Evolutionary conservation across 2,329 filamentous ascomycete genomes (phyloP), one percentile per base, ranked within the genome.

Genomic region (Colletotrichum tofieldiae): DNA sequence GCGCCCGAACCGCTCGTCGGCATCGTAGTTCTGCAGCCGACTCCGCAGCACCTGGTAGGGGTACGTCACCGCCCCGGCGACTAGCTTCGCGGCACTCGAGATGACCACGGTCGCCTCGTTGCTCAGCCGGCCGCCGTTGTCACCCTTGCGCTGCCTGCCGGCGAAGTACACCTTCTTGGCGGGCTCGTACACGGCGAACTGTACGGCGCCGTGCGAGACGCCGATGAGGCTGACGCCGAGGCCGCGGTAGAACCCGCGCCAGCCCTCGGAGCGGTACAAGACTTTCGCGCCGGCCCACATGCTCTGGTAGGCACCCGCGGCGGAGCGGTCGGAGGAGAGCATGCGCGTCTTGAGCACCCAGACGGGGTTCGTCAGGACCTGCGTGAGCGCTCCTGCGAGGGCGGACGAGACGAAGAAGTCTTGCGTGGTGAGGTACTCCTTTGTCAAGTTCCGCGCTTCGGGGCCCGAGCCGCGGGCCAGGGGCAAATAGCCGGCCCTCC

Each of bases 261-360:
- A 70, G 1, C 96, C 96, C 79, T 98, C 95, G 3, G 87, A 87
- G 23, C 82, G 83, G 77, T 92, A 88, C 26, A 99, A 90, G 55
- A 90, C 88, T 47, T 81, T 82, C 2, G 92, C 89, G 37, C 96
- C 96, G 60, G 91, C 88, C 75, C 87, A 84, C 86, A 98, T 94
- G 75, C 90, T 92, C 20, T 90, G 88, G 82, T 99, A 99, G 1
- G 96, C 96, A 18, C 94, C 94, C 2, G 88, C 89, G 7, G 91
- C 88, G 66, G 89, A 86, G 61, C 90, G 89, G 75, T 96, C 94
- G 5, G 94, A 95, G 39, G 95, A 94, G 32, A 98, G 87, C 95
- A 99, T 98, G 74, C 96, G 93, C 11, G 96, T 98, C 86, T 98
- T 98, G 81, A 99, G 91, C 3, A 99, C 96, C 96, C 96, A 99